Evolutionary conservation across 371 early-diverging fungal species (phyloP).

Genomic region (Phascolomyces articulosus): DNA sequence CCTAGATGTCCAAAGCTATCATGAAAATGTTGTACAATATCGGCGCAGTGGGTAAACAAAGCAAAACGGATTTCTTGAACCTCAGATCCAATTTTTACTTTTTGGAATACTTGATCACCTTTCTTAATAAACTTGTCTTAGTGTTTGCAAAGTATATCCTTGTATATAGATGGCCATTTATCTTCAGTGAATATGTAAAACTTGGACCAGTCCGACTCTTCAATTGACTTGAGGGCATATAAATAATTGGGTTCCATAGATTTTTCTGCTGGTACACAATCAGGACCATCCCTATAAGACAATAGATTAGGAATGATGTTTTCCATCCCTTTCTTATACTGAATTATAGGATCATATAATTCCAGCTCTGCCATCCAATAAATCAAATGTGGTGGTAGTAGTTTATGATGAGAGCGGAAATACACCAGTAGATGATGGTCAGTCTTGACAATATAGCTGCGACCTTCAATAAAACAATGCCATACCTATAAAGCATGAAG

Average conservation of each 20-base stretch:
- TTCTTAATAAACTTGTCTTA: neutral
- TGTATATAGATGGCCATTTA: neutral
- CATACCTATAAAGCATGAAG: conserved; percentile 31
- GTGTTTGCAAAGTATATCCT: neutral
- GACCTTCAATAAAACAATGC: conserved; percentile 34
- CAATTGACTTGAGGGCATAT: neutral
- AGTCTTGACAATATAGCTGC: conserved; percentile 17
- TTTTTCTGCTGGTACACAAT: neutral
- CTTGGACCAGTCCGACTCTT: conserved; percentile 4
- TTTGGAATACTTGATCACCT: no score
- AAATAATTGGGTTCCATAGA: conserved; percentile 10
- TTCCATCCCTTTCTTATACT: conserved; percentile 28
- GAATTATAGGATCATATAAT: conserved; percentile 21
- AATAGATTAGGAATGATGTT: conserved; percentile 29
- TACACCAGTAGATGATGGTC: conserved; percentile 31
- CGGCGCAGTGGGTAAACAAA: conserved; percentile 20
- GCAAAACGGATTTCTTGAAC: no score
- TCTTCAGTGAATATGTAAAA: neutral
- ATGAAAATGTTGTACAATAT: conserved; percentile 21
- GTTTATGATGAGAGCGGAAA: conserved; percentile 14
- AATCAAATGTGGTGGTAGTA: neutral
- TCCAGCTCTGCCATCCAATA: conserved; percentile 26
- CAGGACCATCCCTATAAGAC: conserved; percentile 14
- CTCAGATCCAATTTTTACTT: no score
- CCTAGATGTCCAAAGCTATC: conserved; percentile 16